A percentile compares a stretch with the other conserved stretches of the same genome.
phyloP scores from a whole-genome alignment of 805 yeast species.

The Yarrowia deformans region DNA sequence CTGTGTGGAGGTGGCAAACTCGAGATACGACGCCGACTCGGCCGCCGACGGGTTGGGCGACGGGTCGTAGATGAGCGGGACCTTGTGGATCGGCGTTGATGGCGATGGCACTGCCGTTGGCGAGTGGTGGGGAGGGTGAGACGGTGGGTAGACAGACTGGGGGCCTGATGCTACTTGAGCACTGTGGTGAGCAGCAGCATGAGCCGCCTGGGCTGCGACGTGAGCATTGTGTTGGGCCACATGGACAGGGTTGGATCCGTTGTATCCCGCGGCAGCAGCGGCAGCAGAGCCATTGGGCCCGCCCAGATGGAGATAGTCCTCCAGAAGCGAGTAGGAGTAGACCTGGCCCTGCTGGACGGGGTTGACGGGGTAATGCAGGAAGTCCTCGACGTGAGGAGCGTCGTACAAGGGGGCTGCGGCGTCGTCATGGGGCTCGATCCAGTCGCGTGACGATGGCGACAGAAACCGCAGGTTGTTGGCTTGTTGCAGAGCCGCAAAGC shows the following conservation, averaged over 20 bases:
- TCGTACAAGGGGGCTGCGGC: slow-evolving; percentile 8
- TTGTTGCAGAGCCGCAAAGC: slow-evolving; percentile 28
- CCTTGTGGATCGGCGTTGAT: slow-evolving; percentile 22
- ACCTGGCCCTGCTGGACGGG: slow-evolving; percentile 36
- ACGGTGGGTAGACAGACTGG: no score
- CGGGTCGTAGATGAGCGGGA: slow-evolving; percentile 32
- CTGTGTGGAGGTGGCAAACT: slow-evolving; percentile 23
- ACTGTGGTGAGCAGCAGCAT: not conserved
- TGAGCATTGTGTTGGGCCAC: not conserved
- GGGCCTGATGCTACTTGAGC: no score
- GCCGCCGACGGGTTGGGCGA: slow-evolving; percentile 27
- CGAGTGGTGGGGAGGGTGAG: not conserved
- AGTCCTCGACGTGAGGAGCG: slow-evolving; percentile 35
- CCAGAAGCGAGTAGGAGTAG: slow-evolving; percentile 18
- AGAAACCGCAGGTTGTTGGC: slow-evolving; percentile 34
- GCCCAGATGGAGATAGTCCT: slow-evolving; percentile 25
- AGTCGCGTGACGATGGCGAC: slow-evolving; percentile 34
- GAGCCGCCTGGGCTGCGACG: not conserved
- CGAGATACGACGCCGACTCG: slow-evolving; percentile 16
- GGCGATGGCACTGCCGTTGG: not conserved
- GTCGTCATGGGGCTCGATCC: slow-evolving; percentile 35
- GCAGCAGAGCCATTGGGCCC: not conserved
- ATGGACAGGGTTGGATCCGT: no score
- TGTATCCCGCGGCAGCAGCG: not conserved
- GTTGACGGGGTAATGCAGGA: slow-evolving; percentile 33